A percentile compares a stretch with the other conserved stretches of the same genome.
phyloP scores from a whole-genome alignment of 108 stramenopile genomes.

The Fragilariopsis cylindrus region DNA sequence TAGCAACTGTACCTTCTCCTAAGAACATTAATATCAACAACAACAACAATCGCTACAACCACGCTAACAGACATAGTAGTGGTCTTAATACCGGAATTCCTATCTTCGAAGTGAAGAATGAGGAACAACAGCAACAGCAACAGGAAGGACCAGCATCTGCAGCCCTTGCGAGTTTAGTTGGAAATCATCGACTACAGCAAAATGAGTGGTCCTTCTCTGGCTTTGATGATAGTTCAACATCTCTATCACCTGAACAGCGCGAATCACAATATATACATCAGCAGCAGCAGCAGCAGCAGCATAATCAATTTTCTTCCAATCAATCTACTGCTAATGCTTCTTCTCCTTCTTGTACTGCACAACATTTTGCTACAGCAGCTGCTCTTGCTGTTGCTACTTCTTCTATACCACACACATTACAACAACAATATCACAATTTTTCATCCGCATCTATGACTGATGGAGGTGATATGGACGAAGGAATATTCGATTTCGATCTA shows the following conservation, averaged over 20 bases:
- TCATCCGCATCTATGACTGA: not conserved
- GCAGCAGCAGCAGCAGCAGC: not conserved
- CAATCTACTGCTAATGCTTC: not conserved
- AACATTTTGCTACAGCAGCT: not conserved
- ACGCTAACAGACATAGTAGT: not conserved
- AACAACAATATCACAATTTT: constrained; percentile 4
- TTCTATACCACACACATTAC: not conserved
- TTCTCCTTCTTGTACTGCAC: not conserved
- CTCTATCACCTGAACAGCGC: not conserved
- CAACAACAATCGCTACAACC: not conserved
- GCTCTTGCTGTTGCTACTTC: not conserved
- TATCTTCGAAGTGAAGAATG: not conserved
- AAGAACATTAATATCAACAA: constrained; percentile 1
- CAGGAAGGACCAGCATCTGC: too few species aligned
- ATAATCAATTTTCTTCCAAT: not conserved
- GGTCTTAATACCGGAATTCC: constrained; percentile 6
- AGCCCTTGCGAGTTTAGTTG: too few species aligned
- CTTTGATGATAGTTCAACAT: constrained; percentile 5
- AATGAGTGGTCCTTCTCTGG: constrained; percentile 19
- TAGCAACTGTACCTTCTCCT: not conserved
- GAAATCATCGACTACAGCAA: not conserved
- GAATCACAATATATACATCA: not conserved
- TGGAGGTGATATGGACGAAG: constrained; percentile 4
- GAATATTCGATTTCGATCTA: constrained; percentile 23
- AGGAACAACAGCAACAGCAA: too few species aligned